These are phyloP conservation scores for Xylaria intraflava DNA, from an alignment of 495 filamentous ascomycete genomes.

Conservation along the genomic window DNA sequence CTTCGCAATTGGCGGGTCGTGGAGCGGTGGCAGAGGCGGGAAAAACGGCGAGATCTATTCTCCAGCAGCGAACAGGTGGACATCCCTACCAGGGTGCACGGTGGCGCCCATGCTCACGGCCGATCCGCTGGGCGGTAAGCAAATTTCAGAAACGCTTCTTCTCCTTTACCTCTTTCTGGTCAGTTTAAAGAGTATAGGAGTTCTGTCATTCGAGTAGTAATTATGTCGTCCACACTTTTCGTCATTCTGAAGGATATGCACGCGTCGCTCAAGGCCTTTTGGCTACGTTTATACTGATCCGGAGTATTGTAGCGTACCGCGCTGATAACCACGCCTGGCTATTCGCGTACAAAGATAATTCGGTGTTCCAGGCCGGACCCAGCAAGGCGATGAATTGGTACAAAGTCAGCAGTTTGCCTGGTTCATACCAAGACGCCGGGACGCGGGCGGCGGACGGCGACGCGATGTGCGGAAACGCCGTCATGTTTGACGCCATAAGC, in stretches of 20 bases:
- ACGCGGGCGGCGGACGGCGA: slow-evolving; percentile 37
- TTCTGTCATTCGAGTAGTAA: too few relatives aligned
- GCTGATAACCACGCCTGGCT: slow-evolving; percentile 55
- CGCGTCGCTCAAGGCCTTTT: not conserved
- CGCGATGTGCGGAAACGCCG: slow-evolving; percentile 3
- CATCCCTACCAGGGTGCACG: slow-evolving; percentile 29
- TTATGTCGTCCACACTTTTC: too few relatives aligned
- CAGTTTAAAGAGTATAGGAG: too few relatives aligned
- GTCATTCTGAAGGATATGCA: too few relatives aligned
- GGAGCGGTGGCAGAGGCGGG: slow-evolving; percentile 32
- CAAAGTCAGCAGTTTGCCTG: slow-evolving; percentile 30
- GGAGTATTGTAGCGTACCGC: slow-evolving; percentile 29
- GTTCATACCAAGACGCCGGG: slow-evolving; percentile 34
- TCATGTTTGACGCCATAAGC: slow-evolving; percentile 36
- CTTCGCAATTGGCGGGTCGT: slow-evolving; percentile 57
- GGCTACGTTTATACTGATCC: not conserved
- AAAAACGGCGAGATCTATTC: slow-evolving; percentile 55
- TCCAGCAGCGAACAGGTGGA: slow-evolving; percentile 18
- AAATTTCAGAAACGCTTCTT: not conserved
- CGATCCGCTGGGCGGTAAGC: slow-evolving; percentile 32
- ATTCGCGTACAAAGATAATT: slow-evolving; percentile 52
- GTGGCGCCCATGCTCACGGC: slow-evolving; percentile 46
- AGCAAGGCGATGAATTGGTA: slow-evolving; percentile 55
- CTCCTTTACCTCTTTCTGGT: not conserved
- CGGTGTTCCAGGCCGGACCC: slow-evolving; percentile 54